Evolutionary conservation across 164 flowering plant species (phyloP).

Genomic region (Magnolia changhungtana): DNA sequence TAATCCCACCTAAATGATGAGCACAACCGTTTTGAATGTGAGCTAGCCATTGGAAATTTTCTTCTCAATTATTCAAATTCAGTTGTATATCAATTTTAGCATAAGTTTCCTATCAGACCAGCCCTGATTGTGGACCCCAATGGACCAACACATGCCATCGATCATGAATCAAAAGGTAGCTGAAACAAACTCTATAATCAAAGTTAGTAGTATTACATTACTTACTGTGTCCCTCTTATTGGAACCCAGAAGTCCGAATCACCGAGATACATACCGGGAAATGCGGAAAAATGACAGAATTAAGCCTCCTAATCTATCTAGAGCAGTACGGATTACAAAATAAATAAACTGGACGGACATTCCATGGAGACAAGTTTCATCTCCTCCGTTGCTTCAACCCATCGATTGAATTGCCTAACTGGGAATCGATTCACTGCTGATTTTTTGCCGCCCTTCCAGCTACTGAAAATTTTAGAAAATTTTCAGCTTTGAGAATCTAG

Average conservation of each 20-base stretch:
- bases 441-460: conserved; percentile 3
- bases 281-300: background rate
- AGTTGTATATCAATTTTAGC: too few relatives aligned
- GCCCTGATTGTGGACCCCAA: background rate
- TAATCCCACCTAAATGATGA: too few relatives aligned
- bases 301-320: conserved; percentile 1
- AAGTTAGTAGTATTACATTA: conserved; percentile 2
- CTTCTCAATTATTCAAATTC: too few relatives aligned
- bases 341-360: background rate
- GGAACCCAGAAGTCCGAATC: conserved; percentile 7
- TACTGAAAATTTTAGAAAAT: background rate
- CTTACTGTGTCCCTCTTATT: background rate
- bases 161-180: background rate
- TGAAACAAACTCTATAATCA: too few relatives aligned
- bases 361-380: background rate
- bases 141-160: background rate
- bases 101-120: too few relatives aligned
- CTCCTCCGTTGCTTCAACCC: background rate
- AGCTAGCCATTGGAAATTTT: too few relatives aligned
- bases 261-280: background rate
- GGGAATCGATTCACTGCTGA: conserved; percentile 3
- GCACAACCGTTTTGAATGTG: too few relatives aligned
- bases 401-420: background rate
- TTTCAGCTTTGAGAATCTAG: background rate
- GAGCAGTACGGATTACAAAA: conserved; percentile 6